Base-by-base conservation (phyloP, 1,284 basidiomycete species). In the Ustilago tritici region DNA sequence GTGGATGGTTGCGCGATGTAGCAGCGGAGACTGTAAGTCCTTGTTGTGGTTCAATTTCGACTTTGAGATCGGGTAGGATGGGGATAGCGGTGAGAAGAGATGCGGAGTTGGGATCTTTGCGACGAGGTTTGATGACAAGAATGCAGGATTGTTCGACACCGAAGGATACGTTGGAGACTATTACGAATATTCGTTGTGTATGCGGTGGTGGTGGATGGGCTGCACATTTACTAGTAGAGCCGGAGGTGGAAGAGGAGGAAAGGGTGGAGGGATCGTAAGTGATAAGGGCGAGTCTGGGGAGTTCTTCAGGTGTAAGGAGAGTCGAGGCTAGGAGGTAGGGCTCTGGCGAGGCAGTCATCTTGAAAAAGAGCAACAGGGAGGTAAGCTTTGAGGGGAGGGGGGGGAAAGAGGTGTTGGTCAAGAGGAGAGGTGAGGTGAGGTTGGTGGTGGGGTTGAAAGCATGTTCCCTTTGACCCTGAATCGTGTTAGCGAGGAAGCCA, bases 211-310 rank as follows among this genome's bases (percentile, higher is more conserved):
- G 56, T 36, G 66, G 15, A 28, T 28, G 23, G 23, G 23, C 23
- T 28, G 23, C 3, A 28, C 23, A 28, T 28, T 28, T 28, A 28
- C 23, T 28, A 10, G 57, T 11, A 12, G 43, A 10, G 35, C 8
- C 17, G 41, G 17, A 31, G 28, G 14, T 36, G 43, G 5, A 28
- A 36, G 5, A 28, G 5, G 64, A 10, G 8, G 43, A 5, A 23
- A 12, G 6, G 6, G 71, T 2, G 2, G 65, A 28, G 34, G 63
- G 41, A 10, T 62, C 69, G 41, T 64, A 59, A 31, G 77, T 71
- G 61, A 70, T 63, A 19, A 81, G 63, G 8, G 67, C 70, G 47
- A 81, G 66, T 43, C 79, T 81, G 54, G 67, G 76, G 28, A 71
- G 76, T 53, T 81, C 79, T 35, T 74, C 59, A 1, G 69, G 57